These are phyloP conservation scores for Alternaria dauci DNA, from an alignment of 2,329 filamentous ascomycete genomes.

Conservation along the genomic window DNA sequence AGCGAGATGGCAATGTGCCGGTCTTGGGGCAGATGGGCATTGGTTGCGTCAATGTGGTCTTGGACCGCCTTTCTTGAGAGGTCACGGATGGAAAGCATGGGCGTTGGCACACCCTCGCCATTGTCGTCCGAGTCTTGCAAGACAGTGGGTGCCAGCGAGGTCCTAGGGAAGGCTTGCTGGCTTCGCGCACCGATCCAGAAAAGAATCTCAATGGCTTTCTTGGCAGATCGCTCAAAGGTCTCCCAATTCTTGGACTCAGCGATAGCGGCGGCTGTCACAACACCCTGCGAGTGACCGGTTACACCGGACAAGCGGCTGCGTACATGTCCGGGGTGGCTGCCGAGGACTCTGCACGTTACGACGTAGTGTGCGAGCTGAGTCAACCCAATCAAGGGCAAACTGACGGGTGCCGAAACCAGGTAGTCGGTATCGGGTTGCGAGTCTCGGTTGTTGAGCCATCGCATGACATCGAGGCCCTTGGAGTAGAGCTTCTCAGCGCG, in stretches of 20 bases:
- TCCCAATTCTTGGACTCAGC: slow-evolving; percentile 94
- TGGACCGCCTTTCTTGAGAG: slow-evolving; percentile 87
- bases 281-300: slow-evolving; percentile 95
- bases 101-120: slow-evolving; percentile 93
- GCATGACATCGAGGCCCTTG: slow-evolving; percentile 94
- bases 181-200: slow-evolving; percentile 99
- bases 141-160: slow-evolving; percentile 88
- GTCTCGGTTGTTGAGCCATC: slow-evolving; percentile 89
- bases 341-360: slow-evolving; percentile 90
- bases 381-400: slow-evolving; percentile 92
- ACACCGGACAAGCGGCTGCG: slow-evolving; percentile 85
- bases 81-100: slow-evolving; percentile 97
- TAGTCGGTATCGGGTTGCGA: slow-evolving; percentile 94
- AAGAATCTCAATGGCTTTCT: slow-evolving; percentile 85
- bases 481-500: slow-evolving; percentile 94
- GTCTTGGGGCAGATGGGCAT: slow-evolving; percentile 91
- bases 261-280: slow-evolving; percentile 91
- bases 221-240: slow-evolving; percentile 81
- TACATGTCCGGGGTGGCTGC: slow-evolving; percentile 87
- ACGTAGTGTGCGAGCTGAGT: slow-evolving; percentile 96
- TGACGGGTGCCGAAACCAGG: slow-evolving; percentile 63
- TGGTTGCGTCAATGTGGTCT: slow-evolving; percentile 95
- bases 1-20: slow-evolving; percentile 95
- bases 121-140: slow-evolving; percentile 93
- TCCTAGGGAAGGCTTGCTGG: slow-evolving; percentile 95